Conservation (phyloP, 768 basidiomycete species). For the Russula vinacea region DNA sequence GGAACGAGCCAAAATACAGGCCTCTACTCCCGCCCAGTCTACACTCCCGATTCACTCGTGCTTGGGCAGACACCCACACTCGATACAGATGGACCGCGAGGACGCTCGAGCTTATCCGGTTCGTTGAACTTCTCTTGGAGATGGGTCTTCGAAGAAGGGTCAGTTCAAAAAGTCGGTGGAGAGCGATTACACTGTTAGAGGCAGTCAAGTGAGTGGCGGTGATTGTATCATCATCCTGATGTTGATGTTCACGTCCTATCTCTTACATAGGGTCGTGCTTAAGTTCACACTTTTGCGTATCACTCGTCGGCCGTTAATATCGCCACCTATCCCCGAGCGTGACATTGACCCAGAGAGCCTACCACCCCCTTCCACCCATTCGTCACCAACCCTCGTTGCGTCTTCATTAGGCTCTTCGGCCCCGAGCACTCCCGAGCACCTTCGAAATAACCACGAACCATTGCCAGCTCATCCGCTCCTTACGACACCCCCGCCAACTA, state of each 20-base stretch:
- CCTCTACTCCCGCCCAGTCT: slow-evolving; percentile 71
- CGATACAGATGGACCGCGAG: slow-evolving; percentile 80
- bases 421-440: slow-evolving; percentile 69
- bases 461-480: slow-evolving; percentile 64
- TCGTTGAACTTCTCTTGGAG: slow-evolving; percentile 81
- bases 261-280: slow-evolving; percentile 58
- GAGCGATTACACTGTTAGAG: slow-evolving; percentile 74
- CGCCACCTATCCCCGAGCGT: slow-evolving; percentile 80
- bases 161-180: slow-evolving; percentile 65
- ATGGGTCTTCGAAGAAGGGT: slow-evolving; percentile 79
- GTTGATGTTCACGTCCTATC: slow-evolving; percentile 26
- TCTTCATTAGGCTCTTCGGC: slow-evolving; percentile 56
- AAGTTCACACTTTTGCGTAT: slow-evolving; percentile 69
- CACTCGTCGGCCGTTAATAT: slow-evolving; percentile 72
- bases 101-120: slow-evolving; percentile 70
- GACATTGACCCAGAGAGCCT: slow-evolving; percentile 77
- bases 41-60: slow-evolving; percentile 87
- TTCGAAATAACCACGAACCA: slow-evolving; percentile 72
- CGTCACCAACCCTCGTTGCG: slow-evolving; percentile 59
- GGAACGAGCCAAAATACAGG: slow-evolving; percentile 62
- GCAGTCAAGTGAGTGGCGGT: slow-evolving; percentile 67
- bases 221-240: slow-evolving; percentile 1
- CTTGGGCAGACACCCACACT: slow-evolving; percentile 69
- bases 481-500: slow-evolving; percentile 48
- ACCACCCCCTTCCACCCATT: slow-evolving; percentile 43